Conservation (phyloP, 1,284 basidiomycete species). For the Ustilago cynodontis region DNA sequence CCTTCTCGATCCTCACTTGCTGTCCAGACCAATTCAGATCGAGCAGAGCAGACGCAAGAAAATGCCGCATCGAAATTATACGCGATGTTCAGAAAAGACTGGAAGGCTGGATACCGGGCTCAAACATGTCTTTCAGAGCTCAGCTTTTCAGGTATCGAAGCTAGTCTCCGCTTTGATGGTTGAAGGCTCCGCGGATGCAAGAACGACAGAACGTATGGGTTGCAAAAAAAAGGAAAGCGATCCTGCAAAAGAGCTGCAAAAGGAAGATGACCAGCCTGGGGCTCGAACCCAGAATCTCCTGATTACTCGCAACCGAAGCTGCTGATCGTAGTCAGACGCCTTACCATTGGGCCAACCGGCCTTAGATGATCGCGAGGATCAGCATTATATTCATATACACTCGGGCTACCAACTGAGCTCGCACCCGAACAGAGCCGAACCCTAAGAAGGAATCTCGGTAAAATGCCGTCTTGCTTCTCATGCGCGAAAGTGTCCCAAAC, state of each 20-base stretch:
- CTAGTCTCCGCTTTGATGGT: too few species aligned
- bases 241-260: neutral
- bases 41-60: too few species aligned
- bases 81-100: too few species aligned
- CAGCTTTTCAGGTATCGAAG: too few species aligned
- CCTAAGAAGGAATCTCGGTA: conserved; percentile 18
- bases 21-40: too few species aligned
- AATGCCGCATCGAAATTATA: too few species aligned
- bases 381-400: conserved; percentile 14
- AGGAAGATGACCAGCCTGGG: conserved; percentile 54
- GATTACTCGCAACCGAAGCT: conserved; percentile 16
- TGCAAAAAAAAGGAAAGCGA: too few species aligned
- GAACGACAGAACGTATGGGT: too few species aligned
- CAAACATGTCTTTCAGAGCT: too few species aligned
- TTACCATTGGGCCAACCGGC: conserved; percentile 61
- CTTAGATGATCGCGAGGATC: neutral
- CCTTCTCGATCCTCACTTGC: too few species aligned
- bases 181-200: too few species aligned
- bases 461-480: conserved; percentile 30
- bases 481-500: conserved; percentile 4
- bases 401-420: neutral
- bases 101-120: too few species aligned
- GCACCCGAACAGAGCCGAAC: conserved; percentile 17
- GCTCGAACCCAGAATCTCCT: conserved; percentile 61
- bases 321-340: conserved; percentile 55